Percentiles rank a stretch among this genome's conserved stretches.
phyloP scores from a whole-genome alignment of 345 rosid genomes.

The Leavenworthia alabamica region DNA sequence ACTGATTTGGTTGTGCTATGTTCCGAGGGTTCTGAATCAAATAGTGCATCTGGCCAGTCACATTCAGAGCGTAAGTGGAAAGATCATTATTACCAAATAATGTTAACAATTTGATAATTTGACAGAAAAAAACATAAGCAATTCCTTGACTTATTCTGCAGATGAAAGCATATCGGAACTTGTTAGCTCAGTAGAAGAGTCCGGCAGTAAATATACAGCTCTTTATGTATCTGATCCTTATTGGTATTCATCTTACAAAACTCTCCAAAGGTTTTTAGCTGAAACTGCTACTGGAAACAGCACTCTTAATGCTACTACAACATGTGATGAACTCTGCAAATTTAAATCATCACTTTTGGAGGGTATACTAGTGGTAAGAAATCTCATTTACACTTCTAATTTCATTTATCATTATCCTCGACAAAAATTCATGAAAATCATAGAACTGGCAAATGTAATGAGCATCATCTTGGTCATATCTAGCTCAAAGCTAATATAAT shows the following conservation, averaged over 20 bases:
- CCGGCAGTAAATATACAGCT: constrained; percentile 61
- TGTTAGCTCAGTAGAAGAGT: constrained; percentile 53
- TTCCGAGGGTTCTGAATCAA: constrained; percentile 40
- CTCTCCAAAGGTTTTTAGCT: constrained; percentile 75
- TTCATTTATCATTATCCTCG: neutral
- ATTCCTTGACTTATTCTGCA: constrained; percentile 28
- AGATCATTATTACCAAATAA: constrained; percentile 2
- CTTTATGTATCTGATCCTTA: constrained; percentile 78
- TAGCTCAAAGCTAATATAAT: neutral
- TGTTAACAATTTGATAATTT: neutral
- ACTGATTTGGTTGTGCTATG: constrained; percentile 76
- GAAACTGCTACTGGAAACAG: constrained; percentile 48
- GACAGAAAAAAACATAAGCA: neutral
- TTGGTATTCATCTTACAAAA: constrained; percentile 53
- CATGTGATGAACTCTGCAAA: constrained; percentile 79
- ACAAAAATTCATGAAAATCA: neutral
- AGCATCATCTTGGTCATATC: neutral
- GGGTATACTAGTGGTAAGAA: constrained; percentile 80
- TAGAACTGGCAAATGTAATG: neutral
- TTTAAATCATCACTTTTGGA: constrained; percentile 84
- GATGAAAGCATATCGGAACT: constrained; percentile 64
- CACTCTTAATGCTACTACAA: constrained; percentile 29
- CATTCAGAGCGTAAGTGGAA: constrained; percentile 54
- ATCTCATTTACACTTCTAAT: constrained; percentile 3
- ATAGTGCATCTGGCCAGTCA: constrained; percentile 33